A percentile compares a stretch with the other conserved stretches of the same genome.
Conservation (phyloP, 352 stramenopile species). For the Phytophthora meadii region DNA sequence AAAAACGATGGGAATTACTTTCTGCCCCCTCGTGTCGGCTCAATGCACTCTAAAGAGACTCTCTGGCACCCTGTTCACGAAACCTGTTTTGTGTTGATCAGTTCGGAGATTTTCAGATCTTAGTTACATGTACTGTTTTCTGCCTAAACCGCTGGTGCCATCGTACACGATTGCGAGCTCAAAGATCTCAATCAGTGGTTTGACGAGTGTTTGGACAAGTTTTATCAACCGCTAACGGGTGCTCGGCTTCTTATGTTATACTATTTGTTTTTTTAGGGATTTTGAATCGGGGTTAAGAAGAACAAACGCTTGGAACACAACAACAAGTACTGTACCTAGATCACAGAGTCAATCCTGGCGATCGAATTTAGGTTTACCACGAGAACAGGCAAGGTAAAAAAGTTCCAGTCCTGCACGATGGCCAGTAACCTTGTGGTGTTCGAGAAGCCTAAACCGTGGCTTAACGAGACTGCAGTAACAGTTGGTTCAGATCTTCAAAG, state of each 20-base stretch:
- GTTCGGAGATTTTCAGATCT: slow-evolving; percentile 3
- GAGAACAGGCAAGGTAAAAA: too few relatives aligned
- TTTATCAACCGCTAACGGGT: too few relatives aligned
- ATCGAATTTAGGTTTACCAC: too few relatives aligned
- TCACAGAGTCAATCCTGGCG: too few relatives aligned
- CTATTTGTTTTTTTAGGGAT: too few relatives aligned
- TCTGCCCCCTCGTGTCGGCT: background rate
- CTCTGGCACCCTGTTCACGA: background rate
- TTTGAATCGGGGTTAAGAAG: too few relatives aligned
- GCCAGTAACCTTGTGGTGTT: slow-evolving; percentile 2
- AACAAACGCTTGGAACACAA: too few relatives aligned
- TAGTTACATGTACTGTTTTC: slow-evolving; percentile 1
- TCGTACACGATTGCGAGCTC: background rate
- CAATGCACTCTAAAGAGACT: background rate
- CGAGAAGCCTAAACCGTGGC: background rate
- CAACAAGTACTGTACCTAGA: too few relatives aligned
- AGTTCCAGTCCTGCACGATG: background rate
- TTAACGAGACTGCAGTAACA: background rate
- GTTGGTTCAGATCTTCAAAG: slow-evolving; percentile 5
- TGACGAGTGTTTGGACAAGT: too few relatives aligned
- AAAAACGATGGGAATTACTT: slow-evolving; percentile 3
- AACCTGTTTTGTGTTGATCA: background rate
- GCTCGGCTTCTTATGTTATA: too few relatives aligned
- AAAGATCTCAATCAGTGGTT: too few relatives aligned
- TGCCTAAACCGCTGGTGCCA: slow-evolving; percentile 2